A percentile compares a stretch with the other conserved stretches of the same genome.
Evolutionary conservation across 371 early-diverging fungal genomes (phyloP).

Genomic region (Actinomortierella ambigua): DNA sequence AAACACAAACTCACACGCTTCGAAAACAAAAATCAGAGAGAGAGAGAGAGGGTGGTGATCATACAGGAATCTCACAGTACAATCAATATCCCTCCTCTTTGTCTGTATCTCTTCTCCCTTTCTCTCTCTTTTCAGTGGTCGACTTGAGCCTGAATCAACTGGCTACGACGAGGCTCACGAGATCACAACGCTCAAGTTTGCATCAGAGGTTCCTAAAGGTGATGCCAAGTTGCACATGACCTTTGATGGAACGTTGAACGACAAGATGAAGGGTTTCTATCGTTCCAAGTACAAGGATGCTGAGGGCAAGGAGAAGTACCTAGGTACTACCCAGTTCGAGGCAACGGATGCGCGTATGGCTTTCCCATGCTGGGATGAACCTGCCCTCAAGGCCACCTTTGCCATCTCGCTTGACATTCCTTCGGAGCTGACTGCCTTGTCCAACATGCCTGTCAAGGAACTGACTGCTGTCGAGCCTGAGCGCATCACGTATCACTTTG

Average conservation of each 20-base stretch:
- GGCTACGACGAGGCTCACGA: slow-evolving; percentile 59
- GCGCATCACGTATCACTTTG: slow-evolving; percentile 67
- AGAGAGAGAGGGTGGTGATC: too few species aligned
- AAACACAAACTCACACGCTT: too few species aligned
- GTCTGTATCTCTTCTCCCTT: not conserved
- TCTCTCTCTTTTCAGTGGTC: slow-evolving; percentile 6
- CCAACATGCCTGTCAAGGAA: slow-evolving; percentile 81
- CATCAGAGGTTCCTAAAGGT: slow-evolving; percentile 51
- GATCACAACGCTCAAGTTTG: slow-evolving; percentile 67
- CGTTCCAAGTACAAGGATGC: slow-evolving; percentile 71
- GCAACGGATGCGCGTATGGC: slow-evolving; percentile 87
- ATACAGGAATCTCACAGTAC: too few species aligned
- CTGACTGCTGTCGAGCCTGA: slow-evolving; percentile 35
- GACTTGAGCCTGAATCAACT: slow-evolving; percentile 45
- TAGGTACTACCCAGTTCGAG: slow-evolving; percentile 93
- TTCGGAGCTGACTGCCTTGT: slow-evolving; percentile 70
- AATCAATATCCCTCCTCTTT: too few species aligned
- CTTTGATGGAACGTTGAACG: slow-evolving; percentile 69
- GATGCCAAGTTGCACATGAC: slow-evolving; percentile 47
- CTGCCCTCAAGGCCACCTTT: slow-evolving; percentile 91
- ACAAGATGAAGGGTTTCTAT: slow-evolving; percentile 89
- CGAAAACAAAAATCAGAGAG: too few species aligned
- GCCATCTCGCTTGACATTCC: slow-evolving; percentile 78
- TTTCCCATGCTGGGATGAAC: slow-evolving; percentile 96
- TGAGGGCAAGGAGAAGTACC: too few species aligned